Evolutionary conservation across 2,329 filamentous ascomycete species (phyloP), one percentile per base, ranked within the genome.

Genomic region (Phialemoniopsis sp.): DNA sequence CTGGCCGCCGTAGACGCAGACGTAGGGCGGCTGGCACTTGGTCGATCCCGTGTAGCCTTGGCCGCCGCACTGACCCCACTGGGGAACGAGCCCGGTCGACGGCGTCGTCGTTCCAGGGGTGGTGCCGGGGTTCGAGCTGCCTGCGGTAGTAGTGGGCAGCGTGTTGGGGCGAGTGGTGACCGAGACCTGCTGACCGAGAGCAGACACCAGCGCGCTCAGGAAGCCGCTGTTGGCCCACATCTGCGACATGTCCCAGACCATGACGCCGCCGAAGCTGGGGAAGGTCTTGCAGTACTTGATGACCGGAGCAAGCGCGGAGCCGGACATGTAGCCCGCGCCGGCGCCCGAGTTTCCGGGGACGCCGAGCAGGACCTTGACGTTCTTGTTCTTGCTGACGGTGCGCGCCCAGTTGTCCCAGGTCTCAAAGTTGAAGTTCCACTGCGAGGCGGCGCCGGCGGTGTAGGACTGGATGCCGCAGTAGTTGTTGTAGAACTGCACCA

Each of bases 401-500:
- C 69, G 70, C 15, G 82, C 81, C 82, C 82, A 87, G 43, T 62
- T 65, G 54, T 87, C 76, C 82, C 82, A 87, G 19, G 69, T 70
- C 26, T 62, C 63, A 45, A 82, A 77, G 62, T 85, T 82, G 63
- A 77, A 85, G 47, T 70, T 73, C 38, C 61, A 66, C 52, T 77
- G 75, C 1, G 56, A 62, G 12, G 48, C 39, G 1, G 63, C 43
- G 5, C 71, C 72, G 0, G 61, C 39, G 2, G 61, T 50, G 60
- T 70, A 87, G 19, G 67, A 69, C 44, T 67, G 58, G 2, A 78
- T 60, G 13, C 80, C 79, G 56, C 83, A 87, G 55, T 64, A 77
- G 66, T 84, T 85, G 68, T 84, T 83, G 60, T 84, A 84, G 59
- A 84, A 84, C 58, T 85, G 80, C 21, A 83, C 70, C 57, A 73